Conservation (phyloP, 2,329 filamentous ascomycete genomes). For the Penicillium sp. region DNA sequence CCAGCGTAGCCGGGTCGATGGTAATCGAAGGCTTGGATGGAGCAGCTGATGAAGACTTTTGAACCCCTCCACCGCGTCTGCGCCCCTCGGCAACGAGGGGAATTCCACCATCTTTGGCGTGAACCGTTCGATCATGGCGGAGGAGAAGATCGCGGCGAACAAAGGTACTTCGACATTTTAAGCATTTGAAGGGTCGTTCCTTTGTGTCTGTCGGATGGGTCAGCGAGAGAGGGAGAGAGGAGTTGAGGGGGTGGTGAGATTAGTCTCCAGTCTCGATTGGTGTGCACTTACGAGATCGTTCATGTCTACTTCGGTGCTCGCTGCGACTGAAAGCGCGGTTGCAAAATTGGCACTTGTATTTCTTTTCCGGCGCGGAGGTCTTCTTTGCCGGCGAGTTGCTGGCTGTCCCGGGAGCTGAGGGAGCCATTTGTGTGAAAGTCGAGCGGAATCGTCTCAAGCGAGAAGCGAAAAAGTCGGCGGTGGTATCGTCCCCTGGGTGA, state of each 20-base stretch:
- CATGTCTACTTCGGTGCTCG: constrained; percentile 95
- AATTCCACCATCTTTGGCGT: constrained; percentile 95
- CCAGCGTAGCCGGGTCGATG: constrained; percentile 82
- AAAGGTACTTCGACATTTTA: constrained; percentile 98
- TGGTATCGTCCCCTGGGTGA: constrained; percentile 46
- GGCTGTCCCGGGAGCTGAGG: constrained; percentile 63
- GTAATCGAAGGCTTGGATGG: constrained; percentile 78
- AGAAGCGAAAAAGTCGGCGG: constrained; percentile 31
- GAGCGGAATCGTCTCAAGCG: constrained; percentile 30
- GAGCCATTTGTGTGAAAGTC: constrained; percentile 42
- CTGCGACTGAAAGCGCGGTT: constrained; percentile 96
- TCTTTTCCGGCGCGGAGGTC: constrained; percentile 84
- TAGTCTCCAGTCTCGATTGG: background rate
- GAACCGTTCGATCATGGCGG: constrained; percentile 95
- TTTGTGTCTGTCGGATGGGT: constrained; percentile 75
- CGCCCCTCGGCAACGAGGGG: constrained; percentile 94
- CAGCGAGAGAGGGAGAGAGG: background rate
- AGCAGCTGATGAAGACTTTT: constrained; percentile 46
- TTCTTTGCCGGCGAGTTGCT: constrained; percentile 80
- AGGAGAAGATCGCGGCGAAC: constrained; percentile 95
- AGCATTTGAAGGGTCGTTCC: constrained; percentile 97
- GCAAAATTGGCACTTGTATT: constrained; percentile 99
- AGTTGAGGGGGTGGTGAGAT: background rate
- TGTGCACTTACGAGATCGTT: constrained; percentile 97
- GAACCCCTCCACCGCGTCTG: constrained; percentile 57